Percentiles rank a stretch among this genome's conserved stretches.
phyloP scores from a whole-genome alignment of 2,329 filamentous ascomycete genomes.

The Stemphylium lycopersici region DNA sequence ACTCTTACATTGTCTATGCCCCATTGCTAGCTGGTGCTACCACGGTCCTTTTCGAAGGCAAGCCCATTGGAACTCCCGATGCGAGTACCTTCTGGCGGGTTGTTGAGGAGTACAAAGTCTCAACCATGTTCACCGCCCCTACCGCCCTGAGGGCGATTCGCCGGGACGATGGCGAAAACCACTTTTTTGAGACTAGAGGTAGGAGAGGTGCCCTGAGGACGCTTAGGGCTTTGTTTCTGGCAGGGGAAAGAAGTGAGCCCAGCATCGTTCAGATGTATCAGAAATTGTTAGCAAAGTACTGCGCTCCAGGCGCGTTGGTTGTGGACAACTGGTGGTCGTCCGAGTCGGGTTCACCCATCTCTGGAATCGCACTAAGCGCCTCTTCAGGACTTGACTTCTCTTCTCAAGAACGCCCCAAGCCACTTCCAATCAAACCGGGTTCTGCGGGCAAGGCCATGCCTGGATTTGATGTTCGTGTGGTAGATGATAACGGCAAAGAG shows the following conservation, averaged over 20 bases:
- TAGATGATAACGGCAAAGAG: constrained; percentile 79
- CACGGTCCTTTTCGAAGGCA: constrained; percentile 91
- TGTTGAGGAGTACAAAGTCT: constrained; percentile 82
- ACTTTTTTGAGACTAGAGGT: constrained; percentile 67
- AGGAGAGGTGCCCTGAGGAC: constrained; percentile 71
- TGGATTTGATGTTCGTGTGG: constrained; percentile 84
- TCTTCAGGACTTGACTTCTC: constrained; percentile 63
- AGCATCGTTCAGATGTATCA: constrained; percentile 84
- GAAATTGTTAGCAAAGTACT: constrained; percentile 70
- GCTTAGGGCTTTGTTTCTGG: constrained; percentile 79
- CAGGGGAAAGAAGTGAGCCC: constrained; percentile 88
- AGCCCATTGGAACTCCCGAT: constrained; percentile 87
- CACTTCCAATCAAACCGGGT: constrained; percentile 75
- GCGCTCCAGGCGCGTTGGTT: constrained; percentile 66
- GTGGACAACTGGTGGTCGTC: constrained; percentile 79
- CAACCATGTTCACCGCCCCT: constrained; percentile 79
- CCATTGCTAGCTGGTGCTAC: constrained; percentile 84
- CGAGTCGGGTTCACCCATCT: constrained; percentile 72
- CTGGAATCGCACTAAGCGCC: constrained; percentile 68
- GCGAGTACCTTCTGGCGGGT: constrained; percentile 89
- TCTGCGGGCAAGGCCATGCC: constrained; percentile 91
- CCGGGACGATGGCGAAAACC: constrained; percentile 80
- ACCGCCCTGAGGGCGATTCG: constrained; percentile 87
- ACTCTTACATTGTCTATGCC: constrained; percentile 81
- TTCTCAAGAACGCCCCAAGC: constrained; percentile 50